Evolutionary conservation across 805 yeast genomes (phyloP).

Genomic region (Brettanomyces nanus): DNA sequence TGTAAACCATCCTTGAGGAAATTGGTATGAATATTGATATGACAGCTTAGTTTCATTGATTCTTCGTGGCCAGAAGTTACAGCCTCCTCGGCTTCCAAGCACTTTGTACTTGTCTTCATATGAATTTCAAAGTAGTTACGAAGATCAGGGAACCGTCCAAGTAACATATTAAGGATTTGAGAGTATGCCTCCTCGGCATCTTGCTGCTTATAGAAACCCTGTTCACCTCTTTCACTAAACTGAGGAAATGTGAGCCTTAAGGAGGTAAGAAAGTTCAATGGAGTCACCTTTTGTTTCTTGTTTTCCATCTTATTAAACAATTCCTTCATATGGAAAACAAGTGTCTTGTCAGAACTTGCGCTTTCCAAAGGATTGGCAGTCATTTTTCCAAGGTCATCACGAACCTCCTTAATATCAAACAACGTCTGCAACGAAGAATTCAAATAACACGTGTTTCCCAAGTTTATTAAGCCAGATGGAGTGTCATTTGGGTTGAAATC

Average conservation of each 20-base stretch:
- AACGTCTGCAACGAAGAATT: slow-evolving; percentile 61
- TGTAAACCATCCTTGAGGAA: slow-evolving; percentile 79
- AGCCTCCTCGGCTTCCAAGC: slow-evolving; percentile 45
- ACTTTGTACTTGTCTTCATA: slow-evolving; percentile 55
- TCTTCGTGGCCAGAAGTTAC: slow-evolving; percentile 40
- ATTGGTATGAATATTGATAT: slow-evolving; percentile 77
- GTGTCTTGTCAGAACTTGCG: slow-evolving; percentile 17
- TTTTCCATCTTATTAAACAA: slow-evolving; percentile 36
- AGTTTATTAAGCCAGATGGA: slow-evolving; percentile 61
- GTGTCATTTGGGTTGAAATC: slow-evolving; percentile 22
- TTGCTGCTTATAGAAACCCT: slow-evolving; percentile 83
- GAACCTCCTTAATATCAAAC: slow-evolving; percentile 36
- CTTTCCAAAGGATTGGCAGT: slow-evolving; percentile 11
- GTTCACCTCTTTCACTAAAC: slow-evolving; percentile 68
- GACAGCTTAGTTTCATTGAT: slow-evolving; percentile 76
- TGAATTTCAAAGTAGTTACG: slow-evolving; percentile 56
- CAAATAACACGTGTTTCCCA: slow-evolving; percentile 74
- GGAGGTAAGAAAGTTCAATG: slow-evolving; percentile 55
- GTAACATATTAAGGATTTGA: slow-evolving; percentile 55
- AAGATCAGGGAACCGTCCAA: slow-evolving; percentile 40
- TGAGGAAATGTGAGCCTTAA: slow-evolving; percentile 75
- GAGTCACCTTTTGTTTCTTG: slow-evolving; percentile 45
- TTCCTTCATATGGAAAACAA: slow-evolving; percentile 30
- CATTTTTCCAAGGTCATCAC: slow-evolving; percentile 22
- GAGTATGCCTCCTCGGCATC: slow-evolving; percentile 97